Evolutionary conservation across 1,139 yeast genomes (phyloP).

Genomic region (Pichia sp.): DNA sequence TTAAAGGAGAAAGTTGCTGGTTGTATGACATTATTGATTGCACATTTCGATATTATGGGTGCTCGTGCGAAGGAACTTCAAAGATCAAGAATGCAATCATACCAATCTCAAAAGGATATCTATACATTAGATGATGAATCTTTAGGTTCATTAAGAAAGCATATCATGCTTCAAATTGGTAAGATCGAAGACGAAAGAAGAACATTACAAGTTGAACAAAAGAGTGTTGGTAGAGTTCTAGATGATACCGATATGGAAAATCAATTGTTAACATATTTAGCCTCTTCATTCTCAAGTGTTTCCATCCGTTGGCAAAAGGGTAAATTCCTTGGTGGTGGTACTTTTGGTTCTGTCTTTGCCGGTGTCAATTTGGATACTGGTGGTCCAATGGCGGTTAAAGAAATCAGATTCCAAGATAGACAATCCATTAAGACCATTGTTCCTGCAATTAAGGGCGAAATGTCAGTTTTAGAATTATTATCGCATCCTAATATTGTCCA

Average conservation of each 20-base stretch:
- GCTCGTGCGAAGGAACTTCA: constrained; percentile 82
- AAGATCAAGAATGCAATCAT: constrained; percentile 48
- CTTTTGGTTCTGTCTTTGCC: constrained; percentile 92
- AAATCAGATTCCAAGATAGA: constrained; percentile 85
- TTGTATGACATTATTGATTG: constrained; percentile 88
- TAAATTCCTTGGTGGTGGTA: constrained; percentile 89
- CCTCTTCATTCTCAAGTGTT: constrained; percentile 86
- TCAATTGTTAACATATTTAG: constrained; percentile 80
- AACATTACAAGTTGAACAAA: constrained; percentile 48
- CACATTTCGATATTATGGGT: constrained; percentile 98
- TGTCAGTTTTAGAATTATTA: constrained; percentile 93
- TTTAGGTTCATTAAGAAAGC: constrained; percentile 54
- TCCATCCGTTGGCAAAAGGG: constrained; percentile 99
- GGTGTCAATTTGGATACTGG: constrained; percentile 95
- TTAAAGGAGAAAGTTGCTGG: constrained; percentile 87
- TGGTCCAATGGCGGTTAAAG: constrained; percentile 96
- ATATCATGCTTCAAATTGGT: constrained; percentile 57
- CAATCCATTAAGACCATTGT: constrained; percentile 84
- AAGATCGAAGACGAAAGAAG: constrained; percentile 57
- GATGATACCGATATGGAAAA: constrained; percentile 88
- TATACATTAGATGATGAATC: constrained; percentile 59
- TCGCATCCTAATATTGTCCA: constrained; percentile 96
- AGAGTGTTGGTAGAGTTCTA: constrained; percentile 79
- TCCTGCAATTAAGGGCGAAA: constrained; percentile 90
- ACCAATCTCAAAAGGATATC: constrained; percentile 43